Conservation (phyloP, 345 rosid genomes). For the Eucalyptus cloeziana region DNA sequence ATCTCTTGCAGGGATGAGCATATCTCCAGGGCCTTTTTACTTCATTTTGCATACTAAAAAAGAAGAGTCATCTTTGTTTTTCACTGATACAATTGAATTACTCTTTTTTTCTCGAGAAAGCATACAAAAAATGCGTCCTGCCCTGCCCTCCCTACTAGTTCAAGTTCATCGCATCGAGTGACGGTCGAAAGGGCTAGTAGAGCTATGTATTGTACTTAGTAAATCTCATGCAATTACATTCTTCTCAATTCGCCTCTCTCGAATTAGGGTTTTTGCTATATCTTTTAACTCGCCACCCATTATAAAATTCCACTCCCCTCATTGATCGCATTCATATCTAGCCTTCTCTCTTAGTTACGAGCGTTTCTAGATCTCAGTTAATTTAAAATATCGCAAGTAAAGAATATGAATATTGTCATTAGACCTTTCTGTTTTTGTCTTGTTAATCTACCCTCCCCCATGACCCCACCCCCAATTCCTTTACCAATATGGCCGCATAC, state of each 20-base stretch:
- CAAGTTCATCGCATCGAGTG: neutral
- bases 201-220: neutral
- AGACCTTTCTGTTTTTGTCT: neutral
- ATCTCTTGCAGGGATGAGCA: neutral
- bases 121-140: neutral
- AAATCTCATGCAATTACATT: neutral
- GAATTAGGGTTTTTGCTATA: rapidly evolving
- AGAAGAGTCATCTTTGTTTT: neutral
- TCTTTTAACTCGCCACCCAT: neutral
- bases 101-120: neutral
- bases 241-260: neutral
- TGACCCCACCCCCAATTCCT: neutral
- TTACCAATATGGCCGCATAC: too few relatives aligned
- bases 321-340: neutral
- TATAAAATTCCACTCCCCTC: neutral
- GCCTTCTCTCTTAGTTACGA: neutral
- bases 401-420: rapidly evolving
- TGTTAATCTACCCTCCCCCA: neutral
- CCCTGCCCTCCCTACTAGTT: neutral
- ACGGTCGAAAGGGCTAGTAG: neutral
- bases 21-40: neutral
- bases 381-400: neutral
- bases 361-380: neutral
- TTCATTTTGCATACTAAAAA: neutral
- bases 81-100: neutral